Conservation (phyloP, 106 monocot species). For the Vanilla planifolia region DNA sequence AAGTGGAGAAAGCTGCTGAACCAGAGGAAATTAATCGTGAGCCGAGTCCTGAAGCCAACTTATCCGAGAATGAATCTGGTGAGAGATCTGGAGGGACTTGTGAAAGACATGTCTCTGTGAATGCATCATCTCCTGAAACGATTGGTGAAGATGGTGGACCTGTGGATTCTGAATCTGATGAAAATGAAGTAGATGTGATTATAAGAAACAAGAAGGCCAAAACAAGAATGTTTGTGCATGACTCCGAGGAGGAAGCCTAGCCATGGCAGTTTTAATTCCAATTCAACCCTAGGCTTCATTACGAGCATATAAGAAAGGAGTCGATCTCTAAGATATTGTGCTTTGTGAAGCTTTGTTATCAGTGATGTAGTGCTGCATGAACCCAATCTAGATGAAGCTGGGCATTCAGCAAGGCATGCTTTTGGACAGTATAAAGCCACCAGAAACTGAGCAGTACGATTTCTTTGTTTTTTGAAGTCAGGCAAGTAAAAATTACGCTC, state of each 20-base stretch:
- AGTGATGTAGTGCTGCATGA: too few species aligned
- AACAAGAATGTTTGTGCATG: constrained; percentile 40
- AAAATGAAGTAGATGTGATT: constrained; percentile 33
- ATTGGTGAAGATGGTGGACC: constrained; percentile 12
- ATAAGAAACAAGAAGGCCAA: constrained; percentile 44
- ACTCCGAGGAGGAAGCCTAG: constrained; percentile 48
- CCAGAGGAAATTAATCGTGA: constrained; percentile 16
- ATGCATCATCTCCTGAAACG: constrained; percentile 9
- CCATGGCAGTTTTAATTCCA: neutral
- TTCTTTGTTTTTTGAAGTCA: too few species aligned
- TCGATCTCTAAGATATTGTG: too few species aligned
- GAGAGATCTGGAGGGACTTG: constrained; percentile 26
- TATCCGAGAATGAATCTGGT: constrained; percentile 33
- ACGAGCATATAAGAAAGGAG: too few species aligned
- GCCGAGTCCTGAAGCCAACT: constrained; percentile 8
- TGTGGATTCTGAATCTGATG: constrained; percentile 43
- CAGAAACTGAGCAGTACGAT: too few species aligned
- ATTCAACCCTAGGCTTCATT: too few species aligned
- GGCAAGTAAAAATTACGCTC: too few species aligned
- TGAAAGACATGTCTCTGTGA: constrained; percentile 15
- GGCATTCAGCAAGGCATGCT: too few species aligned
- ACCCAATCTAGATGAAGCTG: too few species aligned
- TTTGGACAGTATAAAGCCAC: too few species aligned
- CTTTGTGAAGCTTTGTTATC: too few species aligned
- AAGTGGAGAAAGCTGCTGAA: constrained; percentile 14